Percentiles rank a stretch among this genome's conserved stretches.
These are phyloP conservation scores for Chalciporus chontae DNA, from an alignment of 768 basidiomycete species.

Conservation along the genomic window DNA sequence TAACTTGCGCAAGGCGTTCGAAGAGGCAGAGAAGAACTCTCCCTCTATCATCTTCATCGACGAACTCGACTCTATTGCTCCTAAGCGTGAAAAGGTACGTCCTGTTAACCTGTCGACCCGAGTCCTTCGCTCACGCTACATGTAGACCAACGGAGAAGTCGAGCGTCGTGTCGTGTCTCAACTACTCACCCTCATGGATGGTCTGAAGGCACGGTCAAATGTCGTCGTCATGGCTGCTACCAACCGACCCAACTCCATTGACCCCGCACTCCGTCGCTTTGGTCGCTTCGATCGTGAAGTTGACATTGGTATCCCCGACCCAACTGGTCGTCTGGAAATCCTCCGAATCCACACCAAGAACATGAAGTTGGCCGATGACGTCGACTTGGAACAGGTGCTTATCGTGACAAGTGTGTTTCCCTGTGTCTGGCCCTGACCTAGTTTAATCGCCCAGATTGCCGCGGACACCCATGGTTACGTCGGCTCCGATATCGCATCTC, in stretches of 20 bases:
- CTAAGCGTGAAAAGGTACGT: slow-evolving; percentile 95
- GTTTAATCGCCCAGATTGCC: slow-evolving; percentile 64
- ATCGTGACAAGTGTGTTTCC: neutral
- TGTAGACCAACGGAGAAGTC: slow-evolving; percentile 96
- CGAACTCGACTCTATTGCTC: slow-evolving; percentile 98
- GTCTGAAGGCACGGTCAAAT: slow-evolving; percentile 96
- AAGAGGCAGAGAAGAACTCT: slow-evolving; percentile 99
- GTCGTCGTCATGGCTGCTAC: slow-evolving; percentile 99
- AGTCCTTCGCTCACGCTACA: slow-evolving; percentile 4
- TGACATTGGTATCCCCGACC: slow-evolving; percentile 99
- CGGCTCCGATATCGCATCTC: slow-evolving; percentile 94
- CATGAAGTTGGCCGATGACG: slow-evolving; percentile 97
- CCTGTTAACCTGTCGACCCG: neutral
- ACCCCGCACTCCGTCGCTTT: slow-evolving; percentile 97
- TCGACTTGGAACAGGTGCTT: slow-evolving; percentile 88
- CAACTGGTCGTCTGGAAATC: slow-evolving; percentile 97
- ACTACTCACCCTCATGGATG: slow-evolving; percentile 98
- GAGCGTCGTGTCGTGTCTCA: slow-evolving; percentile 99
- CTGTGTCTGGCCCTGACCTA: slow-evolving; percentile 5
- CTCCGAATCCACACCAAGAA: slow-evolving; percentile 99
- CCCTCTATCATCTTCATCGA: slow-evolving; percentile 99
- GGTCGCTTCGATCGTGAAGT: slow-evolving; percentile 99
- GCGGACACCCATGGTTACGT: slow-evolving; percentile 99
- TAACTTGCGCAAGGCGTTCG: slow-evolving; percentile 96
- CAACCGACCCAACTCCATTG: slow-evolving; percentile 98